Conservation (phyloP, 2,329 filamentous ascomycete genomes). For the Fusarium aywerte region DNA sequence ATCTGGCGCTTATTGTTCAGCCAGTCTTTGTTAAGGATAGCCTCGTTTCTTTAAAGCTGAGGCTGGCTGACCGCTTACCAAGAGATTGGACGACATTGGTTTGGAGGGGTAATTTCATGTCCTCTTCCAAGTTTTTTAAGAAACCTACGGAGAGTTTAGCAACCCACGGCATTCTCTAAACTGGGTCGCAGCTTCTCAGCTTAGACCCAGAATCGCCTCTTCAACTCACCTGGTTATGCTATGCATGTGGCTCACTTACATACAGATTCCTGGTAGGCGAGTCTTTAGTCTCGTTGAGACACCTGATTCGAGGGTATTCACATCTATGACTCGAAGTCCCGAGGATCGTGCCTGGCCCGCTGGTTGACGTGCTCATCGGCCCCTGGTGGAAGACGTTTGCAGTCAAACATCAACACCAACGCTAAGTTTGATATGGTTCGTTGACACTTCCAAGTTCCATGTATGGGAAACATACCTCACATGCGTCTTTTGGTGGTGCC, state of each 20-base stretch:
- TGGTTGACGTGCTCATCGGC: constrained; percentile 18
- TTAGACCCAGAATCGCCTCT: constrained; percentile 4
- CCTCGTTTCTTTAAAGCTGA: constrained; percentile 43
- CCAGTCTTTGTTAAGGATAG: constrained; percentile 42
- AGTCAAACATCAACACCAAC: constrained; percentile 33
- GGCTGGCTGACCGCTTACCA: constrained; percentile 47
- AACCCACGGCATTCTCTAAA: constrained; percentile 18
- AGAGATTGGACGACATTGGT: constrained; percentile 37
- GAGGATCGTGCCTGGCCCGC: constrained; percentile 13
- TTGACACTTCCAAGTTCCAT: constrained; percentile 4
- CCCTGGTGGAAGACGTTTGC: constrained; percentile 27
- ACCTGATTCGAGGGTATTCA: constrained; percentile 10
- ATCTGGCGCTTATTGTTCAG: constrained; percentile 29
- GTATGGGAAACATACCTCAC: not conserved
- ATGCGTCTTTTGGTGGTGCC: constrained; percentile 12
- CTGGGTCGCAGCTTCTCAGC: constrained; percentile 5
- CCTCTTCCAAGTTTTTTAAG: constrained; percentile 34
- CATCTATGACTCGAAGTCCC: constrained; percentile 2
- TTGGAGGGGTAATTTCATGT: constrained; percentile 26
- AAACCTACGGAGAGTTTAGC: not conserved
- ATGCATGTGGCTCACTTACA: constrained; percentile 12
- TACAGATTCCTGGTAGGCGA: constrained; percentile 8
- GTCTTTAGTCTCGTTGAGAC: not conserved
- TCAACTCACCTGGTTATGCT: constrained; percentile 6
- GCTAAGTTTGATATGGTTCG: constrained; percentile 11